phyloP scores from a whole-genome alignment of 352 stramenopile species.

The Nothophytophthora sp. region DNA sequence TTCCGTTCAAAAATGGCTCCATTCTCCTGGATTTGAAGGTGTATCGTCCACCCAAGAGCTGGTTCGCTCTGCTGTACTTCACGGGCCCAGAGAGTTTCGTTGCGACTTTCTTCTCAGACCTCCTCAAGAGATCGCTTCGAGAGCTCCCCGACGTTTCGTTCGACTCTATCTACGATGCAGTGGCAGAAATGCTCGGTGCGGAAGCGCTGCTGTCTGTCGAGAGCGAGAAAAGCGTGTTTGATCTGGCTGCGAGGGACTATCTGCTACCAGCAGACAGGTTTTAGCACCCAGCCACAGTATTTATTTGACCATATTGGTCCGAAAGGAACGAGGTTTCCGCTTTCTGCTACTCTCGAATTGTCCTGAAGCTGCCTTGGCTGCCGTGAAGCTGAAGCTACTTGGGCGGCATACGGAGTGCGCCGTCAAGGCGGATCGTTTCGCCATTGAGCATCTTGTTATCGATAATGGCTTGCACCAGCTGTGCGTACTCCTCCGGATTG shows the following conservation, averaged over 20 bases:
- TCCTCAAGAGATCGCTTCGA: slow-evolving; percentile 43
- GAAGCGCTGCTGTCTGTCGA: slow-evolving; percentile 38
- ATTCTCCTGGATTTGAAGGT: slow-evolving; percentile 79
- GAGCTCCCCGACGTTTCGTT: slow-evolving; percentile 59
- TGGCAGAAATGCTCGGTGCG: slow-evolving; percentile 27
- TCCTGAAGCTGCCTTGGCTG: too few species aligned
- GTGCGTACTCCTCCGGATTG: slow-evolving; percentile 94
- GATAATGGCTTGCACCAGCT: slow-evolving; percentile 95
- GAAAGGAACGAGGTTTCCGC: background rate
- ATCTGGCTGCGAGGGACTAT: slow-evolving; percentile 47
- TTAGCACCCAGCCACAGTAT: slow-evolving; percentile 33
- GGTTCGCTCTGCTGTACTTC: slow-evolving; percentile 77
- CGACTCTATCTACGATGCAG: slow-evolving; percentile 46
- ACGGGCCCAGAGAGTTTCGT: slow-evolving; percentile 66
- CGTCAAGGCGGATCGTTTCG: slow-evolving; percentile 97
- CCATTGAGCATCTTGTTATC: slow-evolving; percentile 99
- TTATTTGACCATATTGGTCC: slow-evolving; percentile 23
- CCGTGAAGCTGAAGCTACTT: too few species aligned
- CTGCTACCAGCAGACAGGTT: slow-evolving; percentile 43
- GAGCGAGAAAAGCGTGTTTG: slow-evolving; percentile 68
- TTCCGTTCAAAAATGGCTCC: slow-evolving; percentile 56
- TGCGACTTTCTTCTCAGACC: slow-evolving; percentile 36
- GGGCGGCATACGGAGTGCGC: slow-evolving; percentile 95
- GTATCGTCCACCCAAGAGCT: slow-evolving; percentile 53
- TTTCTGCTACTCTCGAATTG: too few species aligned